Conservation (phyloP, 1,139 yeast species). For the Yamadazyma diddensiae region DNA sequence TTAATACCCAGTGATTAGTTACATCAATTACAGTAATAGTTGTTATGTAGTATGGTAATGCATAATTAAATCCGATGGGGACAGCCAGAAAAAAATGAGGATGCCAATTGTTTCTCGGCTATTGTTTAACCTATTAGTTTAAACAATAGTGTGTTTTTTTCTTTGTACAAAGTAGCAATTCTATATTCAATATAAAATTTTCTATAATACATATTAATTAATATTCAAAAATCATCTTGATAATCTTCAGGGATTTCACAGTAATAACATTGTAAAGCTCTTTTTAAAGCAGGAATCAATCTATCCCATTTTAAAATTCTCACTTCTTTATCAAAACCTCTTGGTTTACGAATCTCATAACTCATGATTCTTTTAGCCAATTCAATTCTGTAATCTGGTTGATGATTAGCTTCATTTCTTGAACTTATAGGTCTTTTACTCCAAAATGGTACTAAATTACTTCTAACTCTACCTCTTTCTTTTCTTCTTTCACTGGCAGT, state of each 20-base stretch:
- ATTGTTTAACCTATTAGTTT: too few species aligned
- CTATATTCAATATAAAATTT: too few species aligned
- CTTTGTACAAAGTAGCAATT: too few species aligned
- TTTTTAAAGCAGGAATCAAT: slow-evolving; percentile 54
- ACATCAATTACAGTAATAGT: too few species aligned
- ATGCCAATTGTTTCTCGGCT: too few species aligned
- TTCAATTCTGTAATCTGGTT: slow-evolving; percentile 49
- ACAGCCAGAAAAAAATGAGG: too few species aligned
- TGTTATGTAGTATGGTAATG: too few species aligned
- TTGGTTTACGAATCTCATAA: slow-evolving; percentile 60
- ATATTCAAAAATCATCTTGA: too few species aligned
- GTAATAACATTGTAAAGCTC: slow-evolving; percentile 65
- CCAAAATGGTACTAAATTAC: slow-evolving; percentile 70
- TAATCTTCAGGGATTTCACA: slow-evolving; percentile 43
- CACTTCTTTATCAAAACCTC: slow-evolving; percentile 68
- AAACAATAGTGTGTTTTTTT: too few species aligned
- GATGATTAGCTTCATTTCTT: slow-evolving; percentile 34
- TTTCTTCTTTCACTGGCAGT: slow-evolving; percentile 52
- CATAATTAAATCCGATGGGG: too few species aligned
- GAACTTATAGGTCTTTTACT: slow-evolving; percentile 57
- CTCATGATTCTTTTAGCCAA: slow-evolving; percentile 64
- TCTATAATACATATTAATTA: too few species aligned
- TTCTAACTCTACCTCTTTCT: slow-evolving; percentile 62
- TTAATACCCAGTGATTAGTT: too few species aligned
- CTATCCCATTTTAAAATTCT: slow-evolving; percentile 61